Evolutionary conservation across 2,329 filamentous ascomycete species (phyloP).

Genomic region (Pseudogymnoascus sp.): DNA sequence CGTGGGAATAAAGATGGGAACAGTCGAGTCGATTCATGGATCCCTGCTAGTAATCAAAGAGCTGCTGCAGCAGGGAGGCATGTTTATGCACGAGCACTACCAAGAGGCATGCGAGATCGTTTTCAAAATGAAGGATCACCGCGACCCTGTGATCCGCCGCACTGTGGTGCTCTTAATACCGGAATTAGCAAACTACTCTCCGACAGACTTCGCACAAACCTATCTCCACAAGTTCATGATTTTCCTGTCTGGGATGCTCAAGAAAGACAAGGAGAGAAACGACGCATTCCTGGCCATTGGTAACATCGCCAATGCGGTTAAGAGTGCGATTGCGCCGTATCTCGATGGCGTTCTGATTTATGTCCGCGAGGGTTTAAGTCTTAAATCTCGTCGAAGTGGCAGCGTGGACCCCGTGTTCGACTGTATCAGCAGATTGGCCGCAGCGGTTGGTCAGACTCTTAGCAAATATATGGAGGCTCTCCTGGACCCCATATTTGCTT

Average conservation of each 20-base stretch:
- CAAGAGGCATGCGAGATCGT: slow-evolving; percentile 88
- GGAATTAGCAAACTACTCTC: slow-evolving; percentile 85
- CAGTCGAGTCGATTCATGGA: slow-evolving; percentile 86
- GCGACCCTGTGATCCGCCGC: slow-evolving; percentile 77
- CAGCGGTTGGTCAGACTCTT: slow-evolving; percentile 89
- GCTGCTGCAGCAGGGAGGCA: slow-evolving; percentile 85
- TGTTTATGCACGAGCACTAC: slow-evolving; percentile 98
- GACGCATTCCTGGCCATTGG: slow-evolving; percentile 94
- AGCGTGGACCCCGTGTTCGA: slow-evolving; percentile 78
- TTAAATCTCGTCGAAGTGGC: slow-evolving; percentile 52
- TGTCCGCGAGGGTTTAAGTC: slow-evolving; percentile 80
- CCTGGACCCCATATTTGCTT: slow-evolving; percentile 93
- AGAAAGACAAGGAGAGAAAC: slow-evolving; percentile 90
- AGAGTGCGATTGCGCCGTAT: slow-evolving; percentile 89
- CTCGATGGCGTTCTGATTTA: slow-evolving; percentile 90
- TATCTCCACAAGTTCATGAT: slow-evolving; percentile 97
- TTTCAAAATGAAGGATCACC: slow-evolving; percentile 84
- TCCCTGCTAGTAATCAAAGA: slow-evolving; percentile 89
- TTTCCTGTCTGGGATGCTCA: slow-evolving; percentile 85
- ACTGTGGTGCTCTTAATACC: slow-evolving; percentile 90
- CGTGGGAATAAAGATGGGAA: slow-evolving; percentile 68
- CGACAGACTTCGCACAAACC: slow-evolving; percentile 75
- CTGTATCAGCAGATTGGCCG: slow-evolving; percentile 92
- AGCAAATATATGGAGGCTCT: slow-evolving; percentile 98
- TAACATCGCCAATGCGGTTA: slow-evolving; percentile 91